Evolutionary conservation across 2,329 filamentous ascomycete species (phyloP), one percentile per base, ranked within the genome.

Genomic region (Penicillium sp.): DNA sequence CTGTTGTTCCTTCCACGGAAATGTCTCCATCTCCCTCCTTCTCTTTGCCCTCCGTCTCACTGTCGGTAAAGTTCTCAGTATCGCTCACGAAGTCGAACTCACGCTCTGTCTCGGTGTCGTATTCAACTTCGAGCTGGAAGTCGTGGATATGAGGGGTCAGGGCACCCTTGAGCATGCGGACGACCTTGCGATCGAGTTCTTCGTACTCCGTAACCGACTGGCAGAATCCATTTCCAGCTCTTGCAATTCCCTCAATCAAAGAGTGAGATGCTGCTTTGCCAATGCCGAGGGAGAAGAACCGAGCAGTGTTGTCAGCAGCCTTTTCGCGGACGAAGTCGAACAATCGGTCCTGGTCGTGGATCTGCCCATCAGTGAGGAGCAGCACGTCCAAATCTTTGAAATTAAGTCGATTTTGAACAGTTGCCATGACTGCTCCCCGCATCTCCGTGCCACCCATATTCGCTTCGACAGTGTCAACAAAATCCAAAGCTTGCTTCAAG

Each of bases 111-210:
- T 64, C 59, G 9, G 61, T 29, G n/a, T 68, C 67, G 63, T 89
- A 90, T 54, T 85, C 82, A 59, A 90, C 74, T 65, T 88, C 84
- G 1, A 91, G 74, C 0, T 77, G 80, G 66, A 87, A 89, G 67
- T 90, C 82, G 17, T 75, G 81, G 45, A 89, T 78, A 61, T 90
- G 87, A 0, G 87, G 86, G 2, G 83, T 85, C 21, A 91, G 72
- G 0, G 87, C 85, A 0, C 84, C 88, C 68, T 89, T 90, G 56
- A 92, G 77, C 89, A 92, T 91, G 2, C 89, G 82, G 2, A 91
- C 80, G 1, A 91, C 81, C 69, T 89, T 89, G 62, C 77, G 82
- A 64, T 89, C 85, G 73, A 90, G 84, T 67, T 86, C 85, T 69
- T 91, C 89, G 1, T 82, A 75, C 7, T 84, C 74, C 1, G 78